phyloP scores from a whole-genome alignment of 2,329 filamentous ascomycete species.

The Alternaria brassicicola region DNA sequence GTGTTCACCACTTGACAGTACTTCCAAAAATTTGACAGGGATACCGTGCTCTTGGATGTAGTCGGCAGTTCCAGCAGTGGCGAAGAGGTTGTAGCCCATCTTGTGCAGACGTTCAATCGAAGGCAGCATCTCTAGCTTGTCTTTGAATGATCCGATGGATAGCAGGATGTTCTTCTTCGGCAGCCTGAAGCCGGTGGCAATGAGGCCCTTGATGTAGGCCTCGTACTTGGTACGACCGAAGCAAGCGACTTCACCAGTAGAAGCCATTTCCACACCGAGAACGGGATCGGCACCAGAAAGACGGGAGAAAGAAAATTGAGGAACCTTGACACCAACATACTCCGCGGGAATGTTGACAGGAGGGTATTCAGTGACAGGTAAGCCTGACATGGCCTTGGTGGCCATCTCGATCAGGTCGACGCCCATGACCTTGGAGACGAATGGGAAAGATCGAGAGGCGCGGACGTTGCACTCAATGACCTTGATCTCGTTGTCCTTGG shows the following conservation, averaged over 20 bases:
- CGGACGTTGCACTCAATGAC: conserved; percentile 99
- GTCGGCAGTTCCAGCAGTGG: conserved; percentile 94
- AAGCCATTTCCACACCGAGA: conserved; percentile 98
- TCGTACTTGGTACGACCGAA: conserved; percentile 97
- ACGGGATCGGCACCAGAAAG: conserved; percentile 95
- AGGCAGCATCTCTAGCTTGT: conserved; percentile 96
- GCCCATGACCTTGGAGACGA: conserved; percentile 98
- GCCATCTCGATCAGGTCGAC: conserved; percentile 98
- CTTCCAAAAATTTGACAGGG: conserved; percentile 90
- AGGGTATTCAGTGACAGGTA: conserved; percentile 83
- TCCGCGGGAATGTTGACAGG: conserved; percentile 74
- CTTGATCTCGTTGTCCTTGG: conserved; percentile 99
- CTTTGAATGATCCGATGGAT: conserved; percentile 96
- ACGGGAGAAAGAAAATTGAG: conserved; percentile 98
- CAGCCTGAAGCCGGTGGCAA: conserved; percentile 95
- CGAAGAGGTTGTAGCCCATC: conserved; percentile 93
- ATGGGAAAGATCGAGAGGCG: conserved; percentile 94
- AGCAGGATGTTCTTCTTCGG: conserved; percentile 94
- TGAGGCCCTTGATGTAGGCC: conserved; percentile 93
- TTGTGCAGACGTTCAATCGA: conserved; percentile 88
- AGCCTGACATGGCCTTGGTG: conserved; percentile 91
- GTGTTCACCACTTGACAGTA: conserved; percentile 65
- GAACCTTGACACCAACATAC: conserved; percentile 96
- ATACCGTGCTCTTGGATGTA: conserved; percentile 93
- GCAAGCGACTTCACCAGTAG: conserved; percentile 95